Evolutionary conservation across 805 yeast species (phyloP), one percentile per base, ranked within the genome.

Genomic region (Schwanniomyces yamadae): DNA sequence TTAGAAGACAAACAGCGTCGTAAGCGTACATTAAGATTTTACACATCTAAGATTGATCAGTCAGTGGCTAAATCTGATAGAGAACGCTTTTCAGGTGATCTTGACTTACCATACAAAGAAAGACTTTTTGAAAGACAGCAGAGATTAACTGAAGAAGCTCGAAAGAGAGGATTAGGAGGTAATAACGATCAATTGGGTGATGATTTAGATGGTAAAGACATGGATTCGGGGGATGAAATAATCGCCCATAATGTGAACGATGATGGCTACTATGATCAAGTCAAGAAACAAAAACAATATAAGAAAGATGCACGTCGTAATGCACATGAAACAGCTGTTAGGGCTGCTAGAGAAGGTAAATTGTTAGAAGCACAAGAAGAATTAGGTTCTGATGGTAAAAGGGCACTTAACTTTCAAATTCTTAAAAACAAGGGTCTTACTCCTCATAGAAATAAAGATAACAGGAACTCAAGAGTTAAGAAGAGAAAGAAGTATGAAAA

Each of bases 351-450:
- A 52, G 89, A 84, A 43, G 98, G 97, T 30, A 82, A 78, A 45
- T 64, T 91, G 45, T 83, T 80, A 7, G 95, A 88, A 51, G 62
- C 82, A 35, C 69, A 71, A 44, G 86, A 84, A 41, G 72, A 73
- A 37, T 55, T 80, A 19, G 95, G 82, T 34, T 81, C 74, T 13
- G 82, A 80, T 46, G 97, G 96, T 34, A 93, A 93, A 71, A 84
- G 99, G 57, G 98, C 97, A 1, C 75, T 93, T 53, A 88, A 85
- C 59, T 93, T 83, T 67, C 98, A 91, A 70, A 93, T 93, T 44
- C 73, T 87, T 66, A 93, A 91, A 77, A 93, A 93, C 70, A 90
- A 87, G 70, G 99, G 99, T 55, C 79, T 93, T 45, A 90, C 97
- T 1, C 91, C 95, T 13, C 84, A 82, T 61, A 77, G 96, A 59